Base-by-base conservation (phyloP, 495 filamentous ascomycete species). In the Cercophora newfieldiana region DNA sequence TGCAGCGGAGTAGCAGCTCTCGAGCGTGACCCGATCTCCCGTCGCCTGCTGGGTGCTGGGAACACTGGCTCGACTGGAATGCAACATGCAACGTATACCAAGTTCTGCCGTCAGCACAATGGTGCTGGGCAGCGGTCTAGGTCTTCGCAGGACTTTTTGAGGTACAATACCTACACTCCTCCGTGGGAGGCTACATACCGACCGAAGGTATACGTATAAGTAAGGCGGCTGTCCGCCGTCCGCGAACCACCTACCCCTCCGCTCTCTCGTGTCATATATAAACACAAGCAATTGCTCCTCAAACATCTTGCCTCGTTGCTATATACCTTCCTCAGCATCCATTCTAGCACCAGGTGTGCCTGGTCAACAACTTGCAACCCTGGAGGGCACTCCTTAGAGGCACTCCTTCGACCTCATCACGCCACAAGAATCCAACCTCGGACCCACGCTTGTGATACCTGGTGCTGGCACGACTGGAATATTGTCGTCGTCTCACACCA, bases 31-130 rank as follows among this genome's bases (percentile, higher is more conserved):
- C 58, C 58, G 7, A 60, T 12, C 22, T 33, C 12, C 37, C 37
- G 37, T 44, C 18, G 26, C 25, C 33, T 60, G 30, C 31, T 48
- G n/a, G 58, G n/a, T 18, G 54, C 51, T n/a, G n/a, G n/a, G n/a
- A n/a, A n/a, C n/a, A n/a, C n/a, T n/a, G n/a, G n/a, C n/a, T n/a
- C n/a, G n/a, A 55, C 26, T 55, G 21, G 21, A 55, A 24, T 55
- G 51, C 51, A 55, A 55, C 51, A 48, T 60, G 58, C 16, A 48
- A 48, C 58, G 58, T 60, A 31, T 60, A 31, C 58, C 58, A 48
- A 60, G 58, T 7, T 7, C 58, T 60, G 58, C 21, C 28, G 22
- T 53, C 25, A 58, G 55, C 26, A 31, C 55, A 18, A 18, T 55
- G 49, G 18, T 44, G 37, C 37, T 14, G 4, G 37, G 37, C 37